A percentile compares a stretch with the other conserved stretches of the same genome.
Conservation (phyloP, 768 basidiomycete species). For the Neoboletus magnificus region DNA sequence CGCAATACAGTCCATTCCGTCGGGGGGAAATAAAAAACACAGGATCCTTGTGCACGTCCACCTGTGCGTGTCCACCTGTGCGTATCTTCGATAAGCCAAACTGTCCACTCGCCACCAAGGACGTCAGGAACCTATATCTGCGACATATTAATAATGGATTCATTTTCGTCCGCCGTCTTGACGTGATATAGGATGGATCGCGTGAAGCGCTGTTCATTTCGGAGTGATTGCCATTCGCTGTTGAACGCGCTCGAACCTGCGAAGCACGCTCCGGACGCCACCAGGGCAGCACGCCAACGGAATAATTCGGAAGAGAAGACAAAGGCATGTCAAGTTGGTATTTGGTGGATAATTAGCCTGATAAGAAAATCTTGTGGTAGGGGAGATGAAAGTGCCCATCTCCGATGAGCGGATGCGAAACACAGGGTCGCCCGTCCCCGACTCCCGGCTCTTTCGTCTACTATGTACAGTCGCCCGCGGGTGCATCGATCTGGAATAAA, state of each 20-base stretch:
- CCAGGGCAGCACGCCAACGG: slow-evolving; percentile 2
- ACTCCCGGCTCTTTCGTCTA: neutral
- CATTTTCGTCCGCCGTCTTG: slow-evolving; percentile 3
- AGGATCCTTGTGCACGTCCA: slow-evolving; percentile 8
- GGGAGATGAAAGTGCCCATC: slow-evolving; percentile 5
- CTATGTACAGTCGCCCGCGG: neutral
- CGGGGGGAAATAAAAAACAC: neutral
- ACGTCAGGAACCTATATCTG: slow-evolving; percentile 3
- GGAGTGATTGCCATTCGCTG: slow-evolving; percentile 2
- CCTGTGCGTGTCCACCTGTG: neutral
- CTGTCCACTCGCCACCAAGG: neutral
- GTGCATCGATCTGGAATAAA: neutral
- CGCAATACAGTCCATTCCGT: neutral
- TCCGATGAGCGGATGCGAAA: slow-evolving; percentile 8
- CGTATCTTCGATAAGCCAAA: slow-evolving; percentile 10
- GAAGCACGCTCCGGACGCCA: slow-evolving; percentile 8
- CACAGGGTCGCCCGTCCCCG: neutral
- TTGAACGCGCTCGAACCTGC: neutral
- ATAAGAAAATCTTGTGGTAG: slow-evolving; percentile 7
- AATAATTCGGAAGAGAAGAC: neutral
- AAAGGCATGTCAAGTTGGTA: neutral
- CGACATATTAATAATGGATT: neutral
- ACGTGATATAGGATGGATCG: slow-evolving; percentile 10
- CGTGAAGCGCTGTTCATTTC: slow-evolving; percentile 22
- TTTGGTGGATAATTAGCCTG: slow-evolving; percentile 2